These are phyloP conservation scores for Lactarius trivialis DNA, from an alignment of 768 basidiomycete species.

Conservation along the genomic window DNA sequence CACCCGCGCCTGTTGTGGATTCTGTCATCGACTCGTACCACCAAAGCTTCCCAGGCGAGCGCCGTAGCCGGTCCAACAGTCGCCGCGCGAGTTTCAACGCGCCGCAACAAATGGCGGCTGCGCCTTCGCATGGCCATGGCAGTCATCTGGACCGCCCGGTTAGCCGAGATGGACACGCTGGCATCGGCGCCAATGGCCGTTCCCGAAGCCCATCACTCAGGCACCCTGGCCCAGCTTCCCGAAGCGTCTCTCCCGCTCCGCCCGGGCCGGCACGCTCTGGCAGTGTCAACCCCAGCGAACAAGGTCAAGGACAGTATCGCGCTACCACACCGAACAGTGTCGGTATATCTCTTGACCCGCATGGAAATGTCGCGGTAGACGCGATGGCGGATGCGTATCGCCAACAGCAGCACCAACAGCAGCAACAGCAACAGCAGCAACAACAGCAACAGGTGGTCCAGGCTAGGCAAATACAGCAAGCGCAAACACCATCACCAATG, in stretches of 20 bases:
- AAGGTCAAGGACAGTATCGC: constrained; percentile 32
- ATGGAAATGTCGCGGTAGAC: constrained; percentile 76
- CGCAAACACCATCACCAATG: constrained; percentile 28
- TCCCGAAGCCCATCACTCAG: constrained; percentile 53
- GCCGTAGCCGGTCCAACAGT: constrained; percentile 41
- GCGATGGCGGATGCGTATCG: constrained; percentile 53
- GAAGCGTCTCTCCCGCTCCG: constrained; percentile 47
- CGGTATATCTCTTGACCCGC: constrained; percentile 77
- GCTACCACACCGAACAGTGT: constrained; percentile 73
- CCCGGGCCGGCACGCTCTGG: constrained; percentile 20
- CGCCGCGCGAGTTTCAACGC: constrained; percentile 30
- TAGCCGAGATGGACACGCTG: constrained; percentile 65
- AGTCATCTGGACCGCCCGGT: constrained; percentile 39
- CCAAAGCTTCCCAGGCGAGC: constrained; percentile 84
- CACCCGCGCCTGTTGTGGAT: constrained; percentile 50
- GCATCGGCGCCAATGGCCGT: constrained; percentile 70
- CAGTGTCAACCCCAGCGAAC: constrained; percentile 14
- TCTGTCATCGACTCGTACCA: constrained; percentile 72
- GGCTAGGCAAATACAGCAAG: constrained; percentile 22
- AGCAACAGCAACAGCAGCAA: constrained; percentile 21
- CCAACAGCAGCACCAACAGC: constrained; percentile 27
- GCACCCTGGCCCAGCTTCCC: constrained; percentile 32
- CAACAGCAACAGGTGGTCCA: constrained; percentile 24
- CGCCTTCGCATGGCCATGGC: constrained; percentile 24
- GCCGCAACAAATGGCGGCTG: constrained; percentile 23